A percentile compares a stretch with the other conserved stretches of the same genome.
Evolutionary conservation across 2,329 filamentous ascomycete species (phyloP).

Genomic region (Exophiala alcalophila): DNA sequence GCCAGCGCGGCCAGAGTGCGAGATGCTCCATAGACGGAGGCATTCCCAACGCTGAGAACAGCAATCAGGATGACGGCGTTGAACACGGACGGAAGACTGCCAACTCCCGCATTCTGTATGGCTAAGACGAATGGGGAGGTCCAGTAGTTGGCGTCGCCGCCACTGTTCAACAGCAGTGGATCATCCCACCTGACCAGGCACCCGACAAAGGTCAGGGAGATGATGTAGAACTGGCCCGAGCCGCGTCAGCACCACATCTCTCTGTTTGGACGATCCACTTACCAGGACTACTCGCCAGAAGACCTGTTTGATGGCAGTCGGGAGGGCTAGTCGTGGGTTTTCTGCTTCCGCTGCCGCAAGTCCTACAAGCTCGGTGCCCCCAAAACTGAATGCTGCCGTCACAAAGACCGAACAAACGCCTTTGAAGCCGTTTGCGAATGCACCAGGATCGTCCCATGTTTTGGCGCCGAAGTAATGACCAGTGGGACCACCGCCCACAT

Average conservation of each 20-base stretch:
- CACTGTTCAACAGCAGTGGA: slow-evolving; percentile 57
- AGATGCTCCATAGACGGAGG: slow-evolving; percentile 84
- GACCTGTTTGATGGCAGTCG: slow-evolving; percentile 81
- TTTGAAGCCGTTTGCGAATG: slow-evolving; percentile 64
- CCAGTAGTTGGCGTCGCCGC: slow-evolving; percentile 60
- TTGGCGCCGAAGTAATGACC: slow-evolving; percentile 69
- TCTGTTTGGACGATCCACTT: slow-evolving; percentile 4
- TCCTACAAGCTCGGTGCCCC: slow-evolving; percentile 61
- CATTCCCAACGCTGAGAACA: slow-evolving; percentile 86
- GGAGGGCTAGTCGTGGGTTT: slow-evolving; percentile 66
- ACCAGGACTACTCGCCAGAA: slow-evolving; percentile 83
- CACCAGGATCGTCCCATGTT: slow-evolving; percentile 76
- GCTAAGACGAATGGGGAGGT: slow-evolving; percentile 92
- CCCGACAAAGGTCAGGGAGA: slow-evolving; percentile 75
- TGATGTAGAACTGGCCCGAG: slow-evolving; percentile 66
- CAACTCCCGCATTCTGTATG: slow-evolving; percentile 78
- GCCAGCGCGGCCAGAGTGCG: slow-evolving; percentile 85
- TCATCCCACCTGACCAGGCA: slow-evolving; percentile 75
- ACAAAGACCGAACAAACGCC: slow-evolving; percentile 63
- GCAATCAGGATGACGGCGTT: slow-evolving; percentile 91
- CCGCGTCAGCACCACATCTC: not conserved
- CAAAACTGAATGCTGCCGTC: slow-evolving; percentile 61
- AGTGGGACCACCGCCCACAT: slow-evolving; percentile 71
- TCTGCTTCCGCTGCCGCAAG: slow-evolving; percentile 57
- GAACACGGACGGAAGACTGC: slow-evolving; percentile 79